These are phyloP conservation scores for Pseudocercospora cruenta DNA, from an alignment of 2,329 filamentous ascomycete species.

Conservation along the genomic window DNA sequence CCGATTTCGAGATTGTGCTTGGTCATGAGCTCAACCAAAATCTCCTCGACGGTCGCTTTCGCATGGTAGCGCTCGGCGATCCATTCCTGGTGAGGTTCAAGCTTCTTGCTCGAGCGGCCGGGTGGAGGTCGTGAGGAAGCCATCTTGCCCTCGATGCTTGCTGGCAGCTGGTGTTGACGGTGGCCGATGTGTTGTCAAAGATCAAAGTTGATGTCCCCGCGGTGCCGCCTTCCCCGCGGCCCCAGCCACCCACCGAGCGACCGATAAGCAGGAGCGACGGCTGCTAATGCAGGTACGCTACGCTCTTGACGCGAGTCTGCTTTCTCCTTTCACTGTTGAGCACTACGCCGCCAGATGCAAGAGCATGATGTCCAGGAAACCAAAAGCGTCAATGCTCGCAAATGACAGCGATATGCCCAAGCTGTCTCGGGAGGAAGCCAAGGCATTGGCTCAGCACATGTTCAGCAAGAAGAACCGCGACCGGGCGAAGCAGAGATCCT, in stretches of 20 bases:
- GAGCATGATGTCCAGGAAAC: background rate
- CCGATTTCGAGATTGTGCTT: slow-evolving; percentile 14
- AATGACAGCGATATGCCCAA: background rate
- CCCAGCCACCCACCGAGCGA: too few relatives aligned
- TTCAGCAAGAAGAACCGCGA: background rate
- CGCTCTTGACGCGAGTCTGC: too few relatives aligned
- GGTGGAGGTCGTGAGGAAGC: background rate
- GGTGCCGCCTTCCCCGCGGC: too few relatives aligned
- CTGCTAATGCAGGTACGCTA: too few relatives aligned
- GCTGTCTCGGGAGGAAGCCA: background rate
- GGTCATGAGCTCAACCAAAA: slow-evolving; percentile 10
- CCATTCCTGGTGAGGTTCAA: slow-evolving; percentile 14
- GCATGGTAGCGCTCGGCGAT: slow-evolving; percentile 9
- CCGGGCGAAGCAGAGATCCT: background rate
- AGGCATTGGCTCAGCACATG: background rate
- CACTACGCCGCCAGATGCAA: too few relatives aligned
- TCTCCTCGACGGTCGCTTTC: slow-evolving; percentile 5
- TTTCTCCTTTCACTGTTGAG: too few relatives aligned
- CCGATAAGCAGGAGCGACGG: too few relatives aligned
- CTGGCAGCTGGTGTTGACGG: too few relatives aligned
- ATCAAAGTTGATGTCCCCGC: too few relatives aligned
- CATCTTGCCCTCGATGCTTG: background rate
- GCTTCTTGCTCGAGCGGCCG: slow-evolving; percentile 8
- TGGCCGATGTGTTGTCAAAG: too few relatives aligned
- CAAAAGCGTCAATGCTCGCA: background rate